Evolutionary conservation across 2,329 filamentous ascomycete genomes (phyloP).

Genomic region (Davidsoniella neocaledoniae): DNA sequence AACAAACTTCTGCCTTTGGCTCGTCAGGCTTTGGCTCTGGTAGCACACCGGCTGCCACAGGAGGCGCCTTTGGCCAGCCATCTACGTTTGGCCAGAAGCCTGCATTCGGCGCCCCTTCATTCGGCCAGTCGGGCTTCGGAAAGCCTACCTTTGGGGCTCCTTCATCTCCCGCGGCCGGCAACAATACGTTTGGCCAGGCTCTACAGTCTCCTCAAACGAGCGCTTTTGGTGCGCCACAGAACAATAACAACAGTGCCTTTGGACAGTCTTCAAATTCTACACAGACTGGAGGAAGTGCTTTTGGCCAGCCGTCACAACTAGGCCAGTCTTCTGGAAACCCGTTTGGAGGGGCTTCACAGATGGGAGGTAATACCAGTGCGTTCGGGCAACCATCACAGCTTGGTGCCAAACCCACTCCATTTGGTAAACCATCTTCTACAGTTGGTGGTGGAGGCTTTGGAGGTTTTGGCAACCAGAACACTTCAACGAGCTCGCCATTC

Average conservation of each 20-base stretch:
- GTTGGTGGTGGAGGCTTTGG: constrained; percentile 12
- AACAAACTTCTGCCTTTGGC: constrained; percentile 3
- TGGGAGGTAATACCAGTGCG: constrained; percentile 16
- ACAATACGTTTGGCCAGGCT: constrained; percentile 22
- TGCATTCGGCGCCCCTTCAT: constrained; percentile 19
- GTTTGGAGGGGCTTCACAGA: constrained; percentile 20
- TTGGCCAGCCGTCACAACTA: constrained; percentile 23
- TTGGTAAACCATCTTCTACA: constrained; percentile 12
- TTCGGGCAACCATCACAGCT: constrained; percentile 18
- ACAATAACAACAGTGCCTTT: constrained; percentile 21
- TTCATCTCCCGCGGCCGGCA: constrained; percentile 2
- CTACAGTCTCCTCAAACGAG: constrained; percentile 19
- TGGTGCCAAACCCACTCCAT: constrained; percentile 10
- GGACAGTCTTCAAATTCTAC: constrained; percentile 18
- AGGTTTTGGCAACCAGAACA: constrained; percentile 20
- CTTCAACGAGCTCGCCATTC: constrained; percentile 4
- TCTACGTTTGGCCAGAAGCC: constrained; percentile 20
- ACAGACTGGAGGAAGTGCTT: constrained; percentile 17
- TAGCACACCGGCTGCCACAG: constrained; percentile 1
- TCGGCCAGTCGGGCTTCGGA: constrained; percentile 9
- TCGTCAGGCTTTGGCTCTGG: constrained; percentile 1
- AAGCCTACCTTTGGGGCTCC: constrained; percentile 8
- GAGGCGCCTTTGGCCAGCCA: constrained; percentile 14
- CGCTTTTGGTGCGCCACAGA: constrained; percentile 16
- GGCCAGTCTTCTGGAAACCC: constrained; percentile 18